Percentiles rank a stretch among this genome's conserved stretches.
phyloP scores from a whole-genome alignment of 768 basidiomycete species.

The Pleurotus pulmonarius region DNA sequence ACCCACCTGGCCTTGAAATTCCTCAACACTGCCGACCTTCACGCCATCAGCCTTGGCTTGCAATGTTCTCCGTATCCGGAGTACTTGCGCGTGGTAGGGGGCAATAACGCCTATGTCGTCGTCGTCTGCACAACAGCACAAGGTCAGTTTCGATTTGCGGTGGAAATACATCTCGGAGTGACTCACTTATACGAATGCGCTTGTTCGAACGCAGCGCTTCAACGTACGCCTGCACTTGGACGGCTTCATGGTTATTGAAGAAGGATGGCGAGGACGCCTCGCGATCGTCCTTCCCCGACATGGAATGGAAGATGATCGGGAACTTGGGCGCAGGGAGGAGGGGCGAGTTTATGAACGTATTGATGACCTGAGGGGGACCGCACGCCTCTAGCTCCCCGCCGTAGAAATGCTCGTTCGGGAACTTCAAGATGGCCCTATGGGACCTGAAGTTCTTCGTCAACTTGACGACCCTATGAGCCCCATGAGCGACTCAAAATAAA shows the following conservation, averaged over 20 bases:
- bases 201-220: slow-evolving; percentile 30
- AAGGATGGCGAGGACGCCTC: slow-evolving; percentile 68
- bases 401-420: slow-evolving; percentile 63
- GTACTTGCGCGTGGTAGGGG: slow-evolving; percentile 60
- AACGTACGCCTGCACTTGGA: slow-evolving; percentile 50
- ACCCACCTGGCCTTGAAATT: slow-evolving; percentile 61
- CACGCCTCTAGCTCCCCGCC: slow-evolving; percentile 44
- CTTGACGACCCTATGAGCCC: slow-evolving; percentile 48
- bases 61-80: slow-evolving; percentile 40
- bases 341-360: slow-evolving; percentile 32
- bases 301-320: slow-evolving; percentile 60
- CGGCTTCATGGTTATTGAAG: slow-evolving; percentile 62
- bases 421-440: slow-evolving; percentile 55
- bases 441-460: slow-evolving; percentile 65
- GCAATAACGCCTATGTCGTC: slow-evolving; percentile 57
- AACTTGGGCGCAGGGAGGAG: slow-evolving; percentile 44
- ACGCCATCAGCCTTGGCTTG: slow-evolving; percentile 31
- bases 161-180: slow-evolving; percentile 8
- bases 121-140: slow-evolving; percentile 38
- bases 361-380: slow-evolving; percentile 37
- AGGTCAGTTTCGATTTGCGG: not conserved
- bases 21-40: slow-evolving; percentile 65
- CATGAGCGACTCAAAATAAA: slow-evolving; percentile 8
- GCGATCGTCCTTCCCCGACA: slow-evolving; percentile 60
- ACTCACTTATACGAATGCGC: slow-evolving; percentile 39